These are phyloP conservation scores for Rosellinia necatrix DNA, from an alignment of 2,329 filamentous ascomycete genomes.

Conservation along the genomic window DNA sequence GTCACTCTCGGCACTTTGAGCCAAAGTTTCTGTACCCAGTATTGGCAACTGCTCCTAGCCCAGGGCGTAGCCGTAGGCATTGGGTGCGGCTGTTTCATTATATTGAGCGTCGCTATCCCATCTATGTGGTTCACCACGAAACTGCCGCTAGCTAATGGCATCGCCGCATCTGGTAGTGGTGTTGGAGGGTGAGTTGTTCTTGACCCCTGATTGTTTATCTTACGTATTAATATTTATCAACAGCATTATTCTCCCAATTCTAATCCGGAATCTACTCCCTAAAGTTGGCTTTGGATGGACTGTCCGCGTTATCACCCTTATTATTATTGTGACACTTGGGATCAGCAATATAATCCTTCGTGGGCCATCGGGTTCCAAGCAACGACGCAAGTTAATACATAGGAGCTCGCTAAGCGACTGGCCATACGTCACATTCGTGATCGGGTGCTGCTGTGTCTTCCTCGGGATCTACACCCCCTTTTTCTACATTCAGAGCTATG, in stretches of 20 bases:
- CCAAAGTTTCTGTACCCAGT: constrained; percentile 43
- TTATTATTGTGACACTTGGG: constrained; percentile 39
- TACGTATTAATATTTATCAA: too few species aligned
- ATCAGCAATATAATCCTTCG: constrained; percentile 20
- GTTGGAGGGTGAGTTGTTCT: constrained; percentile 47
- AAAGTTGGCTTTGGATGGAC: constrained; percentile 57
- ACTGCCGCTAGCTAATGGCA: constrained; percentile 27
- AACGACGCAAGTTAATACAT: constrained; percentile 37
- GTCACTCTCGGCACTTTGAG: constrained; percentile 44
- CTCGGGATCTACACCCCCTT: constrained; percentile 46
- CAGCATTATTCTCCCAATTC: constrained; percentile 44
- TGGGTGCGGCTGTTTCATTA: constrained; percentile 33
- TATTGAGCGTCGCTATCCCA: constrained; percentile 32
- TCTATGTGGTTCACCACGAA: constrained; percentile 40
- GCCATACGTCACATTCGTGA: constrained; percentile 37
- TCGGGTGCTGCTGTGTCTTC: constrained; percentile 39
- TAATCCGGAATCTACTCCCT: constrained; percentile 40
- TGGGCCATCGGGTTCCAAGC: constrained; percentile 15
- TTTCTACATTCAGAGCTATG: constrained; percentile 40
- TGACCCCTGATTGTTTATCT: too few species aligned
- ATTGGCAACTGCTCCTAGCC: constrained; percentile 42
- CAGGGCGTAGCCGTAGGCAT: constrained; percentile 34
- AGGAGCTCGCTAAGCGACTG: constrained; percentile 36
- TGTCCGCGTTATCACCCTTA: constrained; percentile 48
- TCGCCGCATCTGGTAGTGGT: constrained; percentile 28